Evolutionary conservation across 163 green algal genomes (phyloP), one percentile per base, ranked within the genome.

Genomic region (Chlamydomonas reinhardtii): DNA sequence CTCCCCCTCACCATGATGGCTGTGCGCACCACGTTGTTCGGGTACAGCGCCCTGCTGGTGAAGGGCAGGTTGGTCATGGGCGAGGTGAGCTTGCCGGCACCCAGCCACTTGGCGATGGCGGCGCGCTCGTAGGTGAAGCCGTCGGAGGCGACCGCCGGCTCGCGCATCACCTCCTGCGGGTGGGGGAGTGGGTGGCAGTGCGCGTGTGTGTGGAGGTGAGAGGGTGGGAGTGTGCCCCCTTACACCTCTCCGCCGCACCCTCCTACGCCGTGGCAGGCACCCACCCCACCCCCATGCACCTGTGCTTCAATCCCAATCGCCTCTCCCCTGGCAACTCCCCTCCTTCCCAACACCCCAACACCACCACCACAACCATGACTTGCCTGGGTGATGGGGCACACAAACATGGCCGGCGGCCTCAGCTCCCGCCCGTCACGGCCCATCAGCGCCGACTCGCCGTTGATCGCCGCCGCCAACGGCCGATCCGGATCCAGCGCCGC

Each of bases 31-130:
- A 91, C 81, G 37, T 94, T 82, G 83, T 95, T 96, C 59, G 93
- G 91, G 48, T 86, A 91, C 25, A 96, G 90, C 62, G 77, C 19
- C 39, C 89, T 90, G 81, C 92, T 83, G 14, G 88, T 64, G 52
- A 97, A 91, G 14, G 81, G 89, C 71, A 87, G 62, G 56, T 96
- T 94, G 39, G 94, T 96, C 85, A 95, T 91, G 27, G 94, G 94
- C 0, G 88, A 94, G 37, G 88, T 93, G 32, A 76, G 69, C 37
- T 56, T 78, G 54, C 90, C 89, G 1, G 31, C 43, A 0, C 31
- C 31, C n/a, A 95, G 62, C 92, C 92, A 95, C 24, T 79, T 37
- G 62, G 82, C 62, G n/a, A 95, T 94, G 31, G 91, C 85, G n/a
- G 72, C 73, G 15, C 87, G 87, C 87, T 95, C 92, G 74, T 95